Base-by-base conservation (phyloP, 2,329 filamentous ascomycete genomes). In the Nannizziopsis barbatae region DNA sequence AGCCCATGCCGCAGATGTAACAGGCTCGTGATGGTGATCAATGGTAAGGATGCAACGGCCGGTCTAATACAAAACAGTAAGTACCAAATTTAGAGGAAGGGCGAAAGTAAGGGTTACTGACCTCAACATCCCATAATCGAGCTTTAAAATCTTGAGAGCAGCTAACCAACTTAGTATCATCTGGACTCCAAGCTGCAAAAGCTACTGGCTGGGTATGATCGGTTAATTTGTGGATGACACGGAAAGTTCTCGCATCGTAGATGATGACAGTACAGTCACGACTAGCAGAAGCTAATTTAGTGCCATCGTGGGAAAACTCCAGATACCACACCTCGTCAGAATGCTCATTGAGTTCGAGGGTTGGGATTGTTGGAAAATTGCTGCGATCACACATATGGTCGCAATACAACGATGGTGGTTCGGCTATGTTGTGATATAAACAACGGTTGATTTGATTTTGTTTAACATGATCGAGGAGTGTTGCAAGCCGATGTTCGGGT, bases 1-100 rank as follows among this genome's bases (percentile, higher is more conserved):
- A 5, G 84, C 76, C 90, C 92, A 98, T n/a, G 86, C 84, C 51
- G 88, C 93, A 49, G 84, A 82, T 40, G 86, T 94, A 33, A 94
- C 86, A 0, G 88, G 85, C 58, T 95, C 83, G n/a, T 76, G 75
- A 58, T 92, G 89, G 42, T 80, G 76, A 45, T 79, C 75, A 12
- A 90, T 74, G 7, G 73, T 77, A 48, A 78, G 74, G 36, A 86
- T 70, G 39, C 80, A 71, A 35, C 70, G 68, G 0, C 85, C 85
- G 5, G 75, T 78, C 79, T 87, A 56, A 36, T 52, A 42, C 3
- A 55, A 18, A 30, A 17, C 12, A 12, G 17, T 36, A 12, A 5
- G 15, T 12, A 40, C 40, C 10, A 36, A n/a, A 11, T 10, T 27
- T 3, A 17, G 17, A 11, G 32, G 30, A 45, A 18, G 14, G 14